Conservation (phyloP, 345 rosid genomes). For the Ceriops tagal region DNA sequence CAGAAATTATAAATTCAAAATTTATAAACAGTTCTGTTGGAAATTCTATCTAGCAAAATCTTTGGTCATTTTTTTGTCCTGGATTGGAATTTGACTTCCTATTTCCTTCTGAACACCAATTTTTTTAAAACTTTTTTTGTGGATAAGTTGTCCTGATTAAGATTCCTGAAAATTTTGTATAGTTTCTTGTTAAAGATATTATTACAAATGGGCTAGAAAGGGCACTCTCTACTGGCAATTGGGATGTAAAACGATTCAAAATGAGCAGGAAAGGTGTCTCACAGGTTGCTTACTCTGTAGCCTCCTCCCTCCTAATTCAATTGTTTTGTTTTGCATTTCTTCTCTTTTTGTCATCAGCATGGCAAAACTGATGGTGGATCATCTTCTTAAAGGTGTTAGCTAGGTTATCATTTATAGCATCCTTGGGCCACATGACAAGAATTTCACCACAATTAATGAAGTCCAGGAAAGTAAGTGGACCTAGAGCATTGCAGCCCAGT, state of each 20-base stretch:
- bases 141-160: background rate
- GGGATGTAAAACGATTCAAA: conserved; percentile 81
- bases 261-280: conserved; percentile 98
- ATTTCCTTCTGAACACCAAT: too few relatives aligned
- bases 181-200: conserved; percentile 43
- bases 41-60: too few relatives aligned
- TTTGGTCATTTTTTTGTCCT: too few relatives aligned
- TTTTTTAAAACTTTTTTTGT: background rate
- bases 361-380: conserved; percentile 22
- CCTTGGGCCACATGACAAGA: conserved; percentile 80
- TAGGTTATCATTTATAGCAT: conserved; percentile 79
- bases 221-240: conserved; percentile 92
- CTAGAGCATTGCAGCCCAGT: conserved; percentile 97
- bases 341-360: conserved; percentile 12
- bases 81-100: too few relatives aligned
- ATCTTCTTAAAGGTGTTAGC: conserved; percentile 50
- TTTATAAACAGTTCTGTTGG: too few relatives aligned
- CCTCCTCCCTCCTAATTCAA: conserved; percentile 9
- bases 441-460: conserved; percentile 84
- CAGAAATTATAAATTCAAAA: too few relatives aligned
- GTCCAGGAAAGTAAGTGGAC: conserved; percentile 99
- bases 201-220: conserved; percentile 70
- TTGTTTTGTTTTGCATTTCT: conserved; percentile 11
- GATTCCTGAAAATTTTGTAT: background rate
- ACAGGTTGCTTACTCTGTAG: conserved; percentile 47